Base-by-base conservation (phyloP, 73 alveolate species). In the Blepharisma japonicum region DNA sequence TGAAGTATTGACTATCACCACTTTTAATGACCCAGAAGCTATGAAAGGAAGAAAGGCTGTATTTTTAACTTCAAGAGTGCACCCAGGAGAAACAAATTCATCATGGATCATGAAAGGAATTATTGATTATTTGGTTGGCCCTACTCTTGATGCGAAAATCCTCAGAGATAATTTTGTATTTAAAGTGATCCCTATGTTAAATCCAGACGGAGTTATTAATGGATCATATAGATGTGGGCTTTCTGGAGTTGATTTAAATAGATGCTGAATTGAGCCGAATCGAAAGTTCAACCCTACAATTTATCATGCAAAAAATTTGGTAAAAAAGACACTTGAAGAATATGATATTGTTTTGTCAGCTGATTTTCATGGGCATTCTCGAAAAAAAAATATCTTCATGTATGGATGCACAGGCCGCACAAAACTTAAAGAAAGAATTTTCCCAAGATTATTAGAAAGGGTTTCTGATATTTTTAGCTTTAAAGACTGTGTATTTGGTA, bases 361-460 rank as follows among this genome's bases (percentile, higher is more conserved):
- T 77, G 99, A 98, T 85, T 85, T 98, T 61, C 99, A 98, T 80
- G 99, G 99, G 8, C 99, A 98, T 88, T 93, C 99, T n/a, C 86
- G 98, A 66, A 98, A 96, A 83, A 61, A 61, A 27, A 61, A 27
- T 4, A 27, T 18, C 3, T 61, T 61, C 49, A 61, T 61, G 49
- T 61, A 61, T 61, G 77, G 77, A 61, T 61, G 77, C 21, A 3
- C 77, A 18, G 49, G 49, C 32, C 32, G 77, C 32, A 97, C 94
- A 83, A 92, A 97, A 23, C 81, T 84, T n/a, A 85, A 92, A 70
- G 98, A 96, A 77, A 71, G 89, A 82, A 89, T 92, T 6, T 96
- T 96, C 83, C 98, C 98, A 6, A 77, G 89, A 54, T 83, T 96
- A 6, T 80, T 94, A 45, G 90, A 95, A 74, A 94, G 91, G 77